These are phyloP conservation scores for Stenogyne calaminthoides DNA, from an alignment of 305 asterid species.

Conservation along the genomic window DNA sequence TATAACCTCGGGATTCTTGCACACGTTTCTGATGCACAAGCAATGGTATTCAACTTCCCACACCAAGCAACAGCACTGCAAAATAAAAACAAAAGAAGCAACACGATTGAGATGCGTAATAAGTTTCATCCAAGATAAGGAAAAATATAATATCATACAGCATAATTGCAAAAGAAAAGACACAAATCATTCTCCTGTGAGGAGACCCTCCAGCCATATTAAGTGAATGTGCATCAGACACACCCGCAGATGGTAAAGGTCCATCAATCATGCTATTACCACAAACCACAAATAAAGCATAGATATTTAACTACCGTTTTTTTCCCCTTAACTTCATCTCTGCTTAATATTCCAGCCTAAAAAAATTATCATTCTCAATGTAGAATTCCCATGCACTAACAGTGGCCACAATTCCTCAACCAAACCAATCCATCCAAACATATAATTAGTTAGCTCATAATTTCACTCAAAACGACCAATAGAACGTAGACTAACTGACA, in stretches of 20 bases:
- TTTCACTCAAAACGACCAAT: slow-evolving; percentile 3
- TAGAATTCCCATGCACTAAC: background rate
- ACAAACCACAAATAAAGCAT: background rate
- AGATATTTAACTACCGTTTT: background rate
- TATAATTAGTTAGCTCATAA: background rate
- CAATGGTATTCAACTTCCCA: slow-evolving; percentile 90
- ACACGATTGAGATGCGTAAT: background rate
- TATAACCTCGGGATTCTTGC: slow-evolving; percentile 95
- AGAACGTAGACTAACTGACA: slow-evolving; percentile 2
- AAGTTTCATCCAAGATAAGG: background rate
- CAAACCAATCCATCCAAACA: slow-evolving; percentile 21
- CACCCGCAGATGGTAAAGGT: background rate
- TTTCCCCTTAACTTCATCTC: background rate
- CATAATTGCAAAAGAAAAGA: background rate
- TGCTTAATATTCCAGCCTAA: background rate
- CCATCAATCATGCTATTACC: slow-evolving; percentile 5
- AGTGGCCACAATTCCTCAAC: background rate
- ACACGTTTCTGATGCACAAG: slow-evolving; percentile 99
- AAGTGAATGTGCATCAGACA: slow-evolving; percentile 1
- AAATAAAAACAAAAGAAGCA: slow-evolving; percentile 18
- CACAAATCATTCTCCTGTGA: background rate
- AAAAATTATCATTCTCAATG: background rate
- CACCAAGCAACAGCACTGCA: slow-evolving; percentile 99
- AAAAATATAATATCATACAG: background rate
- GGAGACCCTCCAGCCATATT: background rate